Percentiles rank a stretch among this genome's conserved stretches.
These are phyloP conservation scores for Alternaria arbusti DNA, from an alignment of 2,329 filamentous ascomycete genomes.

Conservation along the genomic window DNA sequence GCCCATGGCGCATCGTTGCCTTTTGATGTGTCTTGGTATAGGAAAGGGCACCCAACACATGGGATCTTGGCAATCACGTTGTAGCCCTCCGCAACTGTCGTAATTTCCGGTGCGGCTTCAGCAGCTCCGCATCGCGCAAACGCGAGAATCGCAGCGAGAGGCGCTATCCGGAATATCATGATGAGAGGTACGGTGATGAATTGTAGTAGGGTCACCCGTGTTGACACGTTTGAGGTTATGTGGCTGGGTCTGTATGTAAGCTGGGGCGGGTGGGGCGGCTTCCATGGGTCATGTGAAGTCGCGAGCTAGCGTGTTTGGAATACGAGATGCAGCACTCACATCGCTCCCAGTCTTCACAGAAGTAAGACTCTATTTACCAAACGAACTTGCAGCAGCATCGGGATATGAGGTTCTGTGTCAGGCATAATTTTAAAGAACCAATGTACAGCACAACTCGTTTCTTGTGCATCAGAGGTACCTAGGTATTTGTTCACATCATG, in stretches of 20 bases:
- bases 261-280: constrained; percentile 15
- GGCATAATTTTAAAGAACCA: background rate
- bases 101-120: constrained; percentile 39
- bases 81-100: constrained; percentile 38
- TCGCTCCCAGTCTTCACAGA: background rate
- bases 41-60: constrained; percentile 41
- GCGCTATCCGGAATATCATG: constrained; percentile 24
- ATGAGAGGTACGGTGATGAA: background rate
- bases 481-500: background rate
- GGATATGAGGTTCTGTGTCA: background rate
- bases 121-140: constrained; percentile 11
- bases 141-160: constrained; percentile 5
- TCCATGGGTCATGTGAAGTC: constrained; percentile 12
- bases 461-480: background rate
- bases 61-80: constrained; percentile 42
- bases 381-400: background rate
- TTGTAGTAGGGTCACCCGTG: background rate
- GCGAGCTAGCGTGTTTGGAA: constrained; percentile 14
- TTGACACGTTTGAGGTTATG: constrained; percentile 19
- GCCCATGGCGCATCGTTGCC: constrained; percentile 34
- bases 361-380: too few species aligned
- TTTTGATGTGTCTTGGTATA: constrained; percentile 38
- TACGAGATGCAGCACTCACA: background rate
- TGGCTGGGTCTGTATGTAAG: constrained; percentile 1
- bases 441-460: background rate